Evolutionary conservation across 2,329 filamentous ascomycete genomes (phyloP).

Genomic region (Nannizzia gypsea): DNA sequence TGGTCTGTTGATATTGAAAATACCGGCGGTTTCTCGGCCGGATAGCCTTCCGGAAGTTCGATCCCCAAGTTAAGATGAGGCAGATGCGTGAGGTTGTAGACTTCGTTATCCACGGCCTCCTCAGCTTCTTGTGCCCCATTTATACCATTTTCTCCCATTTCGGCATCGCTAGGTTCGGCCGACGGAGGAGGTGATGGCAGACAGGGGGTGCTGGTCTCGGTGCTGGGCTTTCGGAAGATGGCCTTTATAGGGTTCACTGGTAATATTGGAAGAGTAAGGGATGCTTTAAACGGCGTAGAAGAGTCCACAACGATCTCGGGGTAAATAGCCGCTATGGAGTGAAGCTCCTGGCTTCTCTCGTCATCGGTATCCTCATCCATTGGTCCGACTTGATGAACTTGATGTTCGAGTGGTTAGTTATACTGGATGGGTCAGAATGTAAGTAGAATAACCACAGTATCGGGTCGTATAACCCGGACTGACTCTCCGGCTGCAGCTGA

Average conservation of each 20-base stretch:
- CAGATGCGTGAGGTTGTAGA: constrained; percentile 42
- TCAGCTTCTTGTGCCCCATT: background rate
- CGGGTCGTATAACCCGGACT: background rate
- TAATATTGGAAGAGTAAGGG: constrained; percentile 45
- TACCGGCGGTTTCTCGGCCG: constrained; percentile 39
- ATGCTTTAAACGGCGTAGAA: constrained; percentile 37
- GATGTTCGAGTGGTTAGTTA: too few relatives aligned
- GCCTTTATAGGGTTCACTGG: constrained; percentile 43
- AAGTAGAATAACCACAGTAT: background rate
- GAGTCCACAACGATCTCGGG: constrained; percentile 46
- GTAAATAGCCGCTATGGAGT: constrained; percentile 49
- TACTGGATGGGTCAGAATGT: background rate
- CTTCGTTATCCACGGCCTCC: constrained; percentile 19
- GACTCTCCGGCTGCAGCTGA: background rate
- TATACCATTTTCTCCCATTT: background rate
- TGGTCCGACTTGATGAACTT: too few relatives aligned
- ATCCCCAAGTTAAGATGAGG: constrained; percentile 45
- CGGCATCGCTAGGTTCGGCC: constrained; percentile 1
- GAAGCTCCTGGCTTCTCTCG: constrained; percentile 49
- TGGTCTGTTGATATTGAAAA: constrained; percentile 40
- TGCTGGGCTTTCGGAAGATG: constrained; percentile 23
- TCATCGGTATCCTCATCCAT: constrained; percentile 35
- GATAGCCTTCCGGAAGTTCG: constrained; percentile 45
- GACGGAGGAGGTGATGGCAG: background rate
- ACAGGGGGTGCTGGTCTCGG: background rate